Base-by-base conservation (phyloP, 2,329 filamentous ascomycete genomes). In the Exophiala dermatitidis region DNA sequence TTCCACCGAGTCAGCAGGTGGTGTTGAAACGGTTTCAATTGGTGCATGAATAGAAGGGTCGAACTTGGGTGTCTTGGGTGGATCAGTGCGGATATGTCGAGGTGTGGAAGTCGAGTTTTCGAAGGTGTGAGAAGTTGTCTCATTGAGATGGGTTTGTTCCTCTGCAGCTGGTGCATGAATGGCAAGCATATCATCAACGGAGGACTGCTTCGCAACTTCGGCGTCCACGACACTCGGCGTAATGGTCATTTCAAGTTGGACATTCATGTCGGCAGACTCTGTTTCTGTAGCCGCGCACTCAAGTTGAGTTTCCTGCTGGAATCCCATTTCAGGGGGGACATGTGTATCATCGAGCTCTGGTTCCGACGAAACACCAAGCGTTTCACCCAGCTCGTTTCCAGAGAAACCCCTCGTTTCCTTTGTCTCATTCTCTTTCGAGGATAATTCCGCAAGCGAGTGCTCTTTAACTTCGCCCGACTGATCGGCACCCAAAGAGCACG, bases 31-130 rank as follows among this genome's bases (percentile, higher is more conserved):
- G 4, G 6, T 32, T n/a, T 51, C 48, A 6, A 47, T 47, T 8
- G 54, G 40, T 48, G 48, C 50, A 41, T 66, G 62, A 30, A 62
- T 47, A 5, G 53, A 52, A 31, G 61, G 58, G 43, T 67, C 57
- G 56, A 64, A 66, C 41, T 62, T 63, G 19, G 63, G 60, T 36
- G 62, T 64, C 44, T 62, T 62, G 28, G 58, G 50, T 28, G 41
- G 38, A 2, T 47, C 44, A 37, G 10, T 45, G 29, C 38, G 34
- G 34, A 28, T 12, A 33, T n/a, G 26, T 5, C 30, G 40, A 3
- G 47, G 54, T 36, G 52, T 46, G 7, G 38, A 45, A 19, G 29
- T 34, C 28, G 33, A 48, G n/a, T 38, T 36, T 26, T 52, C 28
- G 19, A 31, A 9, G n/a, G n/a, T n/a, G 37, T 34, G 45, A 26